These are phyloP conservation scores for Ogataea trehaloabstinens DNA, from an alignment of 805 yeast species.

Conservation along the genomic window DNA sequence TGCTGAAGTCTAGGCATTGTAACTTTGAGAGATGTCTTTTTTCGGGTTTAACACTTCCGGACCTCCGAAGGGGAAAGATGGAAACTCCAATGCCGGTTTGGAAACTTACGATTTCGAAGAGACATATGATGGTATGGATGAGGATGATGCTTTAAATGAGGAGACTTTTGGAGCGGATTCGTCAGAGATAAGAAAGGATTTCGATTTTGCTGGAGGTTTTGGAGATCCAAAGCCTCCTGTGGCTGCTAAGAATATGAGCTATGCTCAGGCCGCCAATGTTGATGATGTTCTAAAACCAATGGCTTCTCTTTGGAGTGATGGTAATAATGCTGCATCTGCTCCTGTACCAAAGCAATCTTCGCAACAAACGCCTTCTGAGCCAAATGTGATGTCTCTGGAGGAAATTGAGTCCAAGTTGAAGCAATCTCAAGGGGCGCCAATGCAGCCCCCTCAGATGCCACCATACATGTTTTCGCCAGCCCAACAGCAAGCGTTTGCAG, in stretches of 20 bases:
- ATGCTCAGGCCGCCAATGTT: conserved; percentile 42
- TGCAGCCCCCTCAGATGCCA: conserved; percentile 20
- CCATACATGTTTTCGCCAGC: conserved; percentile 32
- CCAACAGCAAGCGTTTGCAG: conserved; percentile 29
- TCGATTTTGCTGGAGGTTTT: conserved; percentile 52
- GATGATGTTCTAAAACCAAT: conserved; percentile 58
- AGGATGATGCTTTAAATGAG: conserved; percentile 75
- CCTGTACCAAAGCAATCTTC: conserved; percentile 13
- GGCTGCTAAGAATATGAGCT: conserved; percentile 29
- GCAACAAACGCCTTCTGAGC: conserved; percentile 23
- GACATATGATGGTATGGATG: conserved; percentile 77
- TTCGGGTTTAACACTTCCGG: conserved; percentile 61
- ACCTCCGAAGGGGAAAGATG: conserved; percentile 31
- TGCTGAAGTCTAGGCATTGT: no score
- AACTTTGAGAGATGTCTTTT: conserved; percentile 69
- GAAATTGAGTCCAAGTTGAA: conserved; percentile 81
- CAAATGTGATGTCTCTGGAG: conserved; percentile 66
- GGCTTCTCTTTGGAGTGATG: conserved; percentile 66
- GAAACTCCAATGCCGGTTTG: conserved; percentile 17
- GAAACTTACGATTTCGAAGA: conserved; percentile 75
- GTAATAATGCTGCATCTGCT: conserved; percentile 21
- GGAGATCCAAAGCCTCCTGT: conserved; percentile 13
- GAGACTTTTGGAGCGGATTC: conserved; percentile 70
- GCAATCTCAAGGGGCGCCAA: conserved; percentile 36
- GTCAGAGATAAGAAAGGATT: conserved; percentile 51